Percentiles rank a stretch among this genome's conserved stretches.
These are phyloP conservation scores for Picochlorum costavermella DNA, from an alignment of 139 green algal species.

Conservation along the genomic window DNA sequence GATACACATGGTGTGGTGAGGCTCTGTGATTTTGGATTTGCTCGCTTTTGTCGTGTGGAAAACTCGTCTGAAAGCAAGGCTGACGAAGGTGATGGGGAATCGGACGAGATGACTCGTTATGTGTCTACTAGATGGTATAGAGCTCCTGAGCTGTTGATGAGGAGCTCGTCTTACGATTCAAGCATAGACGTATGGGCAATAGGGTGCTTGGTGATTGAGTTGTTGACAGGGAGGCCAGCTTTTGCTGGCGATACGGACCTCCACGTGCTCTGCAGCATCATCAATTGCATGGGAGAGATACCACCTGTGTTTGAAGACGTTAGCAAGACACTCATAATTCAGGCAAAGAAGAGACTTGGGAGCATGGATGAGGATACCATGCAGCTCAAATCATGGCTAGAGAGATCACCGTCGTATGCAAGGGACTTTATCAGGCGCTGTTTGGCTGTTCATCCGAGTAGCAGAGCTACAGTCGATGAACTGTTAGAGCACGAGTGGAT, in stretches of 20 bases:
- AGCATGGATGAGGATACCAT: too few relatives aligned
- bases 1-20: slow-evolving; percentile 64
- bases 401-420: too few relatives aligned
- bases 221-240: slow-evolving; percentile 83
- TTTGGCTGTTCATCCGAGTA: too few relatives aligned
- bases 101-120: slow-evolving; percentile 85
- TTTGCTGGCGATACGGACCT: slow-evolving; percentile 97
- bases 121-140: slow-evolving; percentile 90
- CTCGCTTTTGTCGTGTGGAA: slow-evolving; percentile 67
- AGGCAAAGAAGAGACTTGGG: too few relatives aligned
- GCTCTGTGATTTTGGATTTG: slow-evolving; percentile 94
- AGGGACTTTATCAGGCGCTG: too few relatives aligned
- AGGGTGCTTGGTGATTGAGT: slow-evolving; percentile 97
- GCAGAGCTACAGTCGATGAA: too few relatives aligned
- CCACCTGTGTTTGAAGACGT: too few relatives aligned
- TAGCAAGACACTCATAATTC: too few relatives aligned
- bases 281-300: too few relatives aligned
- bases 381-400: too few relatives aligned
- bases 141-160: slow-evolving; percentile 91
- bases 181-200: slow-evolving; percentile 95
- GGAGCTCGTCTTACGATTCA: slow-evolving; percentile 93
- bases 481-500: too few relatives aligned
- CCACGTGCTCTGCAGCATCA: slow-evolving; percentile 68
- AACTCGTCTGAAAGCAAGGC: slow-evolving; percentile 82
- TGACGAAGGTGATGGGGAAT: slow-evolving; percentile 73